phyloP scores from a whole-genome alignment of 805 yeast genomes.

The Cyberlindnera xylosilytica region DNA sequence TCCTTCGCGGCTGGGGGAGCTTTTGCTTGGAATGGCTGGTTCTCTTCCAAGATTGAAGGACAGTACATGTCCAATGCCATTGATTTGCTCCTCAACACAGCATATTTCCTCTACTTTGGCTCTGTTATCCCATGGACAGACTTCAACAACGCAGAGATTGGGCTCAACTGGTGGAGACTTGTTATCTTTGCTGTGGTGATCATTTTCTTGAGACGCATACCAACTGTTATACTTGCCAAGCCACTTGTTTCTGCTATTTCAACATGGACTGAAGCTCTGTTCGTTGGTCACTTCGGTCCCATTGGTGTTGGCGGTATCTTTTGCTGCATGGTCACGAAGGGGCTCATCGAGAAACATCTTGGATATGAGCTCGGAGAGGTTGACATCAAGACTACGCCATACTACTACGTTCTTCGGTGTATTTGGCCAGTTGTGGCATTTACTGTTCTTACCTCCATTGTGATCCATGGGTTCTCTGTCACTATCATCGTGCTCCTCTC shows the following conservation, averaged over 20 bases:
- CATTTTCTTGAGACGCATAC: slow-evolving; percentile 73
- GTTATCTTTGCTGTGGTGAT: slow-evolving; percentile 71
- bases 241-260: slow-evolving; percentile 83
- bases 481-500: slow-evolving; percentile 42
- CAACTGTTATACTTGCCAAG: slow-evolving; percentile 70
- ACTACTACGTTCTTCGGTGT: slow-evolving; percentile 42
- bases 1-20: slow-evolving; percentile 92
- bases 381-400: slow-evolving; percentile 53
- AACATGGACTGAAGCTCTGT: slow-evolving; percentile 89
- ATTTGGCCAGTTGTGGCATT: slow-evolving; percentile 86
- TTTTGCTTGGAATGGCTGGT: slow-evolving; percentile 92
- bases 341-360: slow-evolving; percentile 48
- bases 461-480: slow-evolving; percentile 91
- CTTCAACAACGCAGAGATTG: slow-evolving; percentile 59
- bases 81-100: slow-evolving; percentile 74
- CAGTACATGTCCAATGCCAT: slow-evolving; percentile 85
- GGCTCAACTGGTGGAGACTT: slow-evolving; percentile 76
- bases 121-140: slow-evolving; percentile 86
- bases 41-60: slow-evolving; percentile 76
- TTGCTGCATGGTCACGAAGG: slow-evolving; percentile 74
- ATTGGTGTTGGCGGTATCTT: slow-evolving; percentile 93
- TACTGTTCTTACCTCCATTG: slow-evolving; percentile 73
- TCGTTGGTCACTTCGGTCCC: slow-evolving; percentile 95
- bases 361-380: slow-evolving; percentile 31
- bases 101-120: slow-evolving; percentile 89